Evolutionary conservation across 495 filamentous ascomycete genomes (phyloP).

Genomic region (Xylaria flabelliformis): DNA sequence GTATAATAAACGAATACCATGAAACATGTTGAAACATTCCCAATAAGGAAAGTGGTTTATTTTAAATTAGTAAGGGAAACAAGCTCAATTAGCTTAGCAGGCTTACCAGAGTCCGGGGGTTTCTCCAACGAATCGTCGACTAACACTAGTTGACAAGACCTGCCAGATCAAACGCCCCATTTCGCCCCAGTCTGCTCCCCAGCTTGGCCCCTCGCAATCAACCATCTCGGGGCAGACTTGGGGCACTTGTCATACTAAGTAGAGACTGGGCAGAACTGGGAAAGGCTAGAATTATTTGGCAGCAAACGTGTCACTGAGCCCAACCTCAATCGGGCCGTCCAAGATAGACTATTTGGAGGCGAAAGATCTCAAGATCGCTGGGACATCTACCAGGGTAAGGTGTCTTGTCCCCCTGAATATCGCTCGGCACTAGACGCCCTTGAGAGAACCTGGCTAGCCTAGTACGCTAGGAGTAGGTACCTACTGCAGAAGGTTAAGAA

Average conservation of each 20-base stretch:
- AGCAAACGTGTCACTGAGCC: background rate
- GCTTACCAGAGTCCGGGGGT: background rate
- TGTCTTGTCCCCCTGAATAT: background rate
- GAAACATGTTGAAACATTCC: constrained; percentile 25
- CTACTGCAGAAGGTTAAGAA: background rate
- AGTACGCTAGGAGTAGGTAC: background rate
- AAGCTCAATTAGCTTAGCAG: background rate
- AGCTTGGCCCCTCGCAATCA: constrained; percentile 22
- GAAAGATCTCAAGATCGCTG: background rate
- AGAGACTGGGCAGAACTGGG: background rate
- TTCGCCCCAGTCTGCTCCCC: background rate
- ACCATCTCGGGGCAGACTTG: background rate
- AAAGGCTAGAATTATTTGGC: background rate
- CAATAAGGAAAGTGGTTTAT: constrained; percentile 14
- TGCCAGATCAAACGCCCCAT: constrained; percentile 23
- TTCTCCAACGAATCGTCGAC: constrained; percentile 5
- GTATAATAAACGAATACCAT: background rate
- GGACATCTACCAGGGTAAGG: background rate
- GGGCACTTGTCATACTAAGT: too few species aligned
- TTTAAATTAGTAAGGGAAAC: background rate
- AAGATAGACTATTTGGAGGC: background rate
- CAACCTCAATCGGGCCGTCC: constrained; percentile 22
- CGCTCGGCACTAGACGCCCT: constrained; percentile 4
- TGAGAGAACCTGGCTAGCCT: background rate
- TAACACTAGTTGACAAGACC: constrained; percentile 5